These are phyloP conservation scores for Penicillium capsulatum DNA, from an alignment of 2,329 filamentous ascomycete genomes.

Conservation along the genomic window DNA sequence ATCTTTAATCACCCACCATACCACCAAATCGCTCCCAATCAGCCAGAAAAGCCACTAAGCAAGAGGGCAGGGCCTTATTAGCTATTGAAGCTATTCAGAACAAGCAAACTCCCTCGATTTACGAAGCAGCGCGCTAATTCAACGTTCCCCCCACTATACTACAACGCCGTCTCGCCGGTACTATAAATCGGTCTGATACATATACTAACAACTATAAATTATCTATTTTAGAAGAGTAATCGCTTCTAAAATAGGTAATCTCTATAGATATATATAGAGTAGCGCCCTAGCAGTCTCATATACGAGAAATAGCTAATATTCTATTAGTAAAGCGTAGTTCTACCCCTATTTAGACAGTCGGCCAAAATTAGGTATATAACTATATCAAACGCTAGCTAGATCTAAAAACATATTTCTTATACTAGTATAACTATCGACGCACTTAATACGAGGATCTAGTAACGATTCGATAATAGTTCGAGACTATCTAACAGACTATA, in stretches of 20 bases:
- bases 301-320: constrained; percentile 3
- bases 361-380: too few species aligned
- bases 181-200: too few species aligned
- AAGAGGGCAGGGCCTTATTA: neutral
- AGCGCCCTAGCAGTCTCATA: neutral
- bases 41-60: neutral
- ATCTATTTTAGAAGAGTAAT: neutral
- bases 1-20: neutral
- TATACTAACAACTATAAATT: neutral
- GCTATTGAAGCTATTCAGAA: constrained; percentile 1
- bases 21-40: neutral
- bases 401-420: too few species aligned
- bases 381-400: too few species aligned
- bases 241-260: neutral
- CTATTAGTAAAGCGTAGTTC: neutral
- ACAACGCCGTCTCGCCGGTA: too few species aligned
- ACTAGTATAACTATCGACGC: too few species aligned
- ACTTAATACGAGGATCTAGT: too few species aligned
- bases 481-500: too few species aligned
- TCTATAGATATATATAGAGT: neutral
- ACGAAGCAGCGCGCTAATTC: neutral
- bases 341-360: too few species aligned
- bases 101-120: neutral
- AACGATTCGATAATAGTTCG: too few species aligned
- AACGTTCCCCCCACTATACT: neutral